These are phyloP conservation scores for Martensiomyces pterosporus DNA, from an alignment of 192 early-diverging fungal species.

Conservation along the genomic window DNA sequence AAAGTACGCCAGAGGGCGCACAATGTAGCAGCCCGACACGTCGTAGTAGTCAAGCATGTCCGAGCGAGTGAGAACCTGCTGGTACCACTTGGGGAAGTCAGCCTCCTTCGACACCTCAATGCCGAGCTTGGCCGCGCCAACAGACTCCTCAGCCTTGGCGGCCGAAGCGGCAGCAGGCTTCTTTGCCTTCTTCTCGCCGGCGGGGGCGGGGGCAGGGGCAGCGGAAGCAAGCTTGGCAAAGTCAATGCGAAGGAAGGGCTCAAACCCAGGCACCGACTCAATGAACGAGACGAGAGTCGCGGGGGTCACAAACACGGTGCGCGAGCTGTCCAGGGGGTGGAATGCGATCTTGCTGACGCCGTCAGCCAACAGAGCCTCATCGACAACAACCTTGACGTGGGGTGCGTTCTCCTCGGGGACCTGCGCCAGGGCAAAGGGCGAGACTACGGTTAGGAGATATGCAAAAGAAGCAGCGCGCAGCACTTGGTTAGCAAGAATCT, in stretches of 20 bases:
- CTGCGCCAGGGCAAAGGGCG: slow-evolving; percentile 69
- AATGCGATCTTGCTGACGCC: slow-evolving; percentile 55
- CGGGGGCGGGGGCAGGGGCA: slow-evolving; percentile 37
- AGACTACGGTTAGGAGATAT: slow-evolving; percentile 47
- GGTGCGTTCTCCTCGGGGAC: slow-evolving; percentile 54
- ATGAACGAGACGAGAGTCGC: slow-evolving; percentile 57
- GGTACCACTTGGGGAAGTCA: slow-evolving; percentile 93
- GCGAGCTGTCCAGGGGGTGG: slow-evolving; percentile 58
- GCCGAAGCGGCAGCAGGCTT: slow-evolving; percentile 51
- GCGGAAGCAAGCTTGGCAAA: slow-evolving; percentile 55
- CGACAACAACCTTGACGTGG: slow-evolving; percentile 68
- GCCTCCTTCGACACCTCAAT: slow-evolving; percentile 82
- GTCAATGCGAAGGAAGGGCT: slow-evolving; percentile 53
- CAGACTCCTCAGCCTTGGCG: slow-evolving; percentile 46
- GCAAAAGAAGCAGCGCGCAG: slow-evolving; percentile 1
- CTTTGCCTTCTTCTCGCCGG: slow-evolving; percentile 31
- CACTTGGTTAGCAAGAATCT: background rate
- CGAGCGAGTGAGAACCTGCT: slow-evolving; percentile 79
- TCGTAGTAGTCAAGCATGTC: slow-evolving; percentile 99
- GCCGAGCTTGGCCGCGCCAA: slow-evolving; percentile 72
- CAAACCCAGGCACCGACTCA: slow-evolving; percentile 52
- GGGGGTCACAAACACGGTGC: slow-evolving; percentile 58
- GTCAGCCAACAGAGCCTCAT: slow-evolving; percentile 56
- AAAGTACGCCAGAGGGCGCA: slow-evolving; percentile 92
- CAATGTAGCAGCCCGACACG: slow-evolving; percentile 97